A percentile compares a stretch with the other conserved stretches of the same genome.
Conservation (phyloP, 2,329 filamentous ascomycete species). For the Neonectria sp. region DNA sequence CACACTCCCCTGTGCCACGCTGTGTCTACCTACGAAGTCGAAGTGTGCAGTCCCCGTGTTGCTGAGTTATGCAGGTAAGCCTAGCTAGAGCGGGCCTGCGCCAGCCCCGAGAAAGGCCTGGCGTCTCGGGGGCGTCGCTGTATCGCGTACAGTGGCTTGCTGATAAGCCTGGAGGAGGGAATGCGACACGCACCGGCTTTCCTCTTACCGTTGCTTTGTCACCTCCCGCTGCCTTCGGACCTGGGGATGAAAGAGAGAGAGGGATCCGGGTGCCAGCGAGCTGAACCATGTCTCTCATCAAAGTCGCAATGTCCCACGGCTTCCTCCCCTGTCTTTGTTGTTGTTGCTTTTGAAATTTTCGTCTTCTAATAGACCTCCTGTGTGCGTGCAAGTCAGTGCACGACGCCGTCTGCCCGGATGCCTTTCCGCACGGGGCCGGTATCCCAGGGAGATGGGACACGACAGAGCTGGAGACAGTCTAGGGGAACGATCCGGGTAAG, state of each 20-base stretch:
- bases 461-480: conserved; percentile 26
- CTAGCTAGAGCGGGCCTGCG: conserved; percentile 18
- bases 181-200: conserved; percentile 32
- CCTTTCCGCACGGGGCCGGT: conserved; percentile 45
- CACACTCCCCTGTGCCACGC: conserved; percentile 1
- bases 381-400: conserved; percentile 24
- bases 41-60: background rate
- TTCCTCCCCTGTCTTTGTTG: background rate
- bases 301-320: background rate
- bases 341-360: conserved; percentile 1
- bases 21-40: background rate
- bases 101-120: conserved; percentile 6
- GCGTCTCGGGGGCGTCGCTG: conserved; percentile 26
- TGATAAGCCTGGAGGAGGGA: conserved; percentile 44
- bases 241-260: conserved; percentile 15
- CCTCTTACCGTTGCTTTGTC: conserved; percentile 14
- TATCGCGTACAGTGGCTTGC: conserved; percentile 30
- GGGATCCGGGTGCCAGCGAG: conserved; percentile 10
- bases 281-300: conserved; percentile 21
- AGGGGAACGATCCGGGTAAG: conserved; percentile 46
- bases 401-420: conserved; percentile 30
- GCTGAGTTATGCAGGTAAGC: conserved; percentile 17
- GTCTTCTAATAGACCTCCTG: conserved; percentile 2
- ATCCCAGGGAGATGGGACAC: conserved; percentile 45
- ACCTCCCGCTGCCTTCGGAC: conserved; percentile 5